Evolutionary conservation across 2,329 filamentous ascomycete genomes (phyloP).

Genomic region (Beauveria bassiana): DNA sequence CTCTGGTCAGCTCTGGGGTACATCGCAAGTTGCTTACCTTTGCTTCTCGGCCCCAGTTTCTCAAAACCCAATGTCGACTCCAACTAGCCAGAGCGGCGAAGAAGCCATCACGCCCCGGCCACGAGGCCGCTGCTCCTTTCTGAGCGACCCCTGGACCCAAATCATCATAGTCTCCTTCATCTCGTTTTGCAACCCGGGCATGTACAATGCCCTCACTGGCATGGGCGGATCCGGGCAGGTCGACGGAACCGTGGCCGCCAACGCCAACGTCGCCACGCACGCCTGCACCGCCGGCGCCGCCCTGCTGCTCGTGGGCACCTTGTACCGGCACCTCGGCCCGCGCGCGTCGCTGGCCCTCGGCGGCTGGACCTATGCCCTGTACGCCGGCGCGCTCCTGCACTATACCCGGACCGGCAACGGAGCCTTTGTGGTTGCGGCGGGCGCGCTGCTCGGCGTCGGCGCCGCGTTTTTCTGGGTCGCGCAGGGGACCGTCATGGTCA

Average conservation of each 20-base stretch:
- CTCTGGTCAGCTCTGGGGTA: not conserved
- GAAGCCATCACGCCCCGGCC: not conserved
- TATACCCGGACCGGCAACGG: not conserved
- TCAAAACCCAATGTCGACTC: not conserved
- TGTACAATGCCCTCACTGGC: conserved; percentile 1
- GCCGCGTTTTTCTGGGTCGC: conserved; percentile 2
- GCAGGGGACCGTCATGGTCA: conserved; percentile 1
- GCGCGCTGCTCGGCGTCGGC: not conserved
- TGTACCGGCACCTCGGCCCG: not conserved
- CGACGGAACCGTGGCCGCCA: not conserved
- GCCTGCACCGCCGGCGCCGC: not conserved
- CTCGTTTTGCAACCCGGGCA: not conserved
- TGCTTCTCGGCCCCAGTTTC: not conserved
- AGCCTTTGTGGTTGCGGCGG: not conserved
- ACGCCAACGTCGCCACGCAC: not conserved
- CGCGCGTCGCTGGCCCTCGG: not conserved
- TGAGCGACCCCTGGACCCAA: not conserved
- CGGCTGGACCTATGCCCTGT: not conserved
- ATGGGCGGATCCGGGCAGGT: conserved; percentile 1
- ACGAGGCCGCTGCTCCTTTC: not conserved
- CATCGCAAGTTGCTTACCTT: too few species aligned
- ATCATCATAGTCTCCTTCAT: not conserved
- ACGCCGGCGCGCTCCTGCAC: not conserved
- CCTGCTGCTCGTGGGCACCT: not conserved
- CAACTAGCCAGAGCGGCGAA: not conserved